A percentile compares a stretch with the other conserved stretches of the same genome.
These are phyloP conservation scores for Takashimella koratensis DNA, from an alignment of 1,284 basidiomycete genomes.

Conservation along the genomic window DNA sequence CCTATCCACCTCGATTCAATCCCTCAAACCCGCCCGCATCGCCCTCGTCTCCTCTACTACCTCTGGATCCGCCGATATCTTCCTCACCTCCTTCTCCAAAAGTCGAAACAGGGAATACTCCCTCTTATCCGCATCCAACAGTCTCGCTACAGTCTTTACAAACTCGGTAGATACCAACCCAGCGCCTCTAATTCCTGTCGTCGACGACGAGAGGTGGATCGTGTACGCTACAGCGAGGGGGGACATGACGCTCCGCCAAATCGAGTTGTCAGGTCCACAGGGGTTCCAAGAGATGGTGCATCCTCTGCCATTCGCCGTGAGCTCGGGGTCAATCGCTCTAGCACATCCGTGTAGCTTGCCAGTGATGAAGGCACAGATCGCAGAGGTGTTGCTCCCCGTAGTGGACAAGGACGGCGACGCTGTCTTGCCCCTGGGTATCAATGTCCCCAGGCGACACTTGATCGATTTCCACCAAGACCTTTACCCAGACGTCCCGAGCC, in stretches of 20 bases:
- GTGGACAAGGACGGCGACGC: constrained; percentile 44
- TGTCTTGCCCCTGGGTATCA: constrained; percentile 45
- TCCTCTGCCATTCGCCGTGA: constrained; percentile 34
- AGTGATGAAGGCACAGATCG: constrained; percentile 52
- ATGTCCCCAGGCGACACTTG: constrained; percentile 49
- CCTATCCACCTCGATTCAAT: constrained; percentile 29
- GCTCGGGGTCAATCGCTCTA: constrained; percentile 39
- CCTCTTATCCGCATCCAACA: constrained; percentile 28
- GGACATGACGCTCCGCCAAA: constrained; percentile 50
- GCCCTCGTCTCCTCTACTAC: constrained; percentile 5
- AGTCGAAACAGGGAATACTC: constrained; percentile 34
- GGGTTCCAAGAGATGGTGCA: constrained; percentile 43
- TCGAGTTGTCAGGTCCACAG: constrained; percentile 43
- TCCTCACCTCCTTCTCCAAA: constrained; percentile 49
- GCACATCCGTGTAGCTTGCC: constrained; percentile 39
- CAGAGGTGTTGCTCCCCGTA: constrained; percentile 42
- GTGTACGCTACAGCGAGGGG: constrained; percentile 48
- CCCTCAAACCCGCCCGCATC: constrained; percentile 42
- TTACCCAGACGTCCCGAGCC: constrained; percentile 43
- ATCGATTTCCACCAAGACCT: constrained; percentile 52
- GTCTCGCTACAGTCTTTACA: constrained; percentile 28
- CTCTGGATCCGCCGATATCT: constrained; percentile 42
- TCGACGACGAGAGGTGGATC: constrained; percentile 47
- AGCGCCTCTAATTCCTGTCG: constrained; percentile 42
- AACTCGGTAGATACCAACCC: constrained; percentile 47